Conservation (phyloP, 2,329 filamentous ascomycete species). For the Trichophyton schoenleinii region DNA sequence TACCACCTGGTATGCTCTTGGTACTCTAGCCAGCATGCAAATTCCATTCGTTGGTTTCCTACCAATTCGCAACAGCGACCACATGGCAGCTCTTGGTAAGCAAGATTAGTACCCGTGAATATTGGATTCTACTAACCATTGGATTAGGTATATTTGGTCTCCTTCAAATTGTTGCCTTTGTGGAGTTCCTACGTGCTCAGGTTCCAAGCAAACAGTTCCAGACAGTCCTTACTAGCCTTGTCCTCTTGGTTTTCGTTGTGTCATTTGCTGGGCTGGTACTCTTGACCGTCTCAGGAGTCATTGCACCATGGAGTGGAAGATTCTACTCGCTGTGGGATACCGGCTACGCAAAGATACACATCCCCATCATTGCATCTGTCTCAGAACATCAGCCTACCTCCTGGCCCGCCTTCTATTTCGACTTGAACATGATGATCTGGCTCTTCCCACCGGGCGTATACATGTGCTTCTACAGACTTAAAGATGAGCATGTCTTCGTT, state of each 20-base stretch:
- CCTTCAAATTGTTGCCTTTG: conserved; percentile 81
- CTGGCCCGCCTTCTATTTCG: conserved; percentile 99
- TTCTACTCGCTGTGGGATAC: conserved; percentile 99
- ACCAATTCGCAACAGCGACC: conserved; percentile 91
- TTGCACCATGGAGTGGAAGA: conserved; percentile 93
- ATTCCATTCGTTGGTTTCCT: conserved; percentile 97
- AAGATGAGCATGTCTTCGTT: conserved; percentile 94
- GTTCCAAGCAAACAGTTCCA: conserved; percentile 90
- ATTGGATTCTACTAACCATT: not conserved
- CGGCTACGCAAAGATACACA: conserved; percentile 96
- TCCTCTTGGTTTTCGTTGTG: conserved; percentile 61
- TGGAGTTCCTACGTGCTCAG: conserved; percentile 79
- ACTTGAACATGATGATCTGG: conserved; percentile 97
- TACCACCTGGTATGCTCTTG: conserved; percentile 93
- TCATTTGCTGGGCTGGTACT: conserved; percentile 64
- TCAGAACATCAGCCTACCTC: conserved; percentile 98
- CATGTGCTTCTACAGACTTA: conserved; percentile 87
- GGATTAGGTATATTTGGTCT: conserved; percentile 77
- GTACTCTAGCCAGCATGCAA: conserved; percentile 96
- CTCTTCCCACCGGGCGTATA: conserved; percentile 97
- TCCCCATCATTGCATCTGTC: conserved; percentile 98
- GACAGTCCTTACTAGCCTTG: conserved; percentile 65
- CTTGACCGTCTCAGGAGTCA: conserved; percentile 75
- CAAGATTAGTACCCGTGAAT: conserved; percentile 6
- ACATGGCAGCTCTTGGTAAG: conserved; percentile 90